Evolutionary conservation across 169 alveolate species (phyloP), one percentile per base, ranked within the genome.

Genomic region (Plasmodium coatneyi): DNA sequence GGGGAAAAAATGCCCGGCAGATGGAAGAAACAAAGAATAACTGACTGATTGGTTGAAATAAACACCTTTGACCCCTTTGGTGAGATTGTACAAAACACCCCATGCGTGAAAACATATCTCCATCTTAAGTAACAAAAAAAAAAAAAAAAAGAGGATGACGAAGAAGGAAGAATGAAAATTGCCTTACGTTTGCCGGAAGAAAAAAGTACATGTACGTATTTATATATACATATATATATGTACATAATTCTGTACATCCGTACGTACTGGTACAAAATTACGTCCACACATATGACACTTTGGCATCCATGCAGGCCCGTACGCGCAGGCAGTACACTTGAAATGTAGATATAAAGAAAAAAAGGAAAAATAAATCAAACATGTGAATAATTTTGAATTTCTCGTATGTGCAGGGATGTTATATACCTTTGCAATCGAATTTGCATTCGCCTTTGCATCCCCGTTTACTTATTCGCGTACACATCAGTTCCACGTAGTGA

Each of bases 341-440:
- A 83, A 70, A 83, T 70, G 66, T 36, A 83, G 82, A 83, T 70
- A 41, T 36, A n/a, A 83, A 83, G 49, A 70, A 22, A 71, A 71
- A 54, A 41, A 30, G 54, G 25, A 32, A 82, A 81, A 52, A 82
- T 32, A 82, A 71, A 16, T 32, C n/a, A n/a, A 66, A 22, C 28
- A 71, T 54, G 70, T 66, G 74, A 41, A 32, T 83, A 83, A 83
- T 83, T 39, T 83, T 14, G 41, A 56, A 54, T 60, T 36, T 82
- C 70, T 4, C 16, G 4, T n/a, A 25, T 32, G 71, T n/a, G 56
- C 56, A 79, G 36, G n/a, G 49, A 6, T 79, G 28, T 34, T 22
- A 28, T 25, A 66, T 66, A 4, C 76, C 19, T 66, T 66, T 66
- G 7, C 60, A 49, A 49, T 49, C 19, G 22, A 16, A 49, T 49